Evolutionary conservation across 345 rosid species (phyloP), one percentile per base, ranked within the genome.

Genomic region (Schrenkiella parvula): DNA sequence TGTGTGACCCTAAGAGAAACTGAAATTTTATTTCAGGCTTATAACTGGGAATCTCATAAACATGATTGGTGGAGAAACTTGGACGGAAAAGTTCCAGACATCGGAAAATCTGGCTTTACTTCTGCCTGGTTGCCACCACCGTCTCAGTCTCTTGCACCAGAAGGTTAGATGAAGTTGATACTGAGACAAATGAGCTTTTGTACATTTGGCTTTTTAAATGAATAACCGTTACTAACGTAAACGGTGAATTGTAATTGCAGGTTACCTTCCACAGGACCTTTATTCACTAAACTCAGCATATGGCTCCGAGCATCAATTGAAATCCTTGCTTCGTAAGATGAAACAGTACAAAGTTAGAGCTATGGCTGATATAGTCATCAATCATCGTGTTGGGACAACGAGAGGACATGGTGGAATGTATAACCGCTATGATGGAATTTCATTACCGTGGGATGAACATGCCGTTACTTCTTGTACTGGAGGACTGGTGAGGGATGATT

Each of bases 11-110:
- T 65, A 51, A 12, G 53, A 59, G 42, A 67, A 55, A 35, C 75
- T 68, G 74, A 31, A 50, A 43, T 18, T 76, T 0, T 26, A 0
- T 17, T 14, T 42, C 85, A 90, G 98, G 92, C 87, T 48, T 90
- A 86, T 75, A 87, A 93, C 68, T 93, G 98, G 98, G 98, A 93
- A 67, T 90, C 98, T 77, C 88, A 87, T 37, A 93, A 93, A 78
- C 41, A 86, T 74, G 85, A 89, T 57, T 93, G 98, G 97, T 93
- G 96, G 97, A 84, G 74, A 78, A 90, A 85, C 81, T 80, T 93
- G 68, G 97, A 86, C 44, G 22, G 56, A 46, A 93, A 87, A 79
- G 84, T 90, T 61, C 72, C 85, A 0, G 93, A 89, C 51, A 85
- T 90, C 8, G 87, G 96, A 15, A 84, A 86, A 70, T 85, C 97